Evolutionary conservation across 257 asterid genomes (phyloP), one percentile per base, ranked within the genome.

Genomic region (Salvia miltiorrhiza): DNA sequence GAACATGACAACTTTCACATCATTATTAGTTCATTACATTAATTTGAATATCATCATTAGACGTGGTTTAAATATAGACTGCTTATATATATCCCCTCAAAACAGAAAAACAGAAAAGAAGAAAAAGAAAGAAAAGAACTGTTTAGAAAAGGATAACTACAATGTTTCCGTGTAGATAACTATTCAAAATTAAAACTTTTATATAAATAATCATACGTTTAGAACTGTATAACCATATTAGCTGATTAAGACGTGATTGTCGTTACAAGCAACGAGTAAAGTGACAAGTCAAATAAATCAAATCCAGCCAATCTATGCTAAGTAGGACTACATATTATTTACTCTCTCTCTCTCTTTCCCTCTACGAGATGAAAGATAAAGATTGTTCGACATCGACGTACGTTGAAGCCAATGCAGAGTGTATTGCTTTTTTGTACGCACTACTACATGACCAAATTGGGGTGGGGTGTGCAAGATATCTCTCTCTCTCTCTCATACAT

Each of bases 381-480:
- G 77, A 71, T 71, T 44, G 65, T 64, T 54, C 23, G 75, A 73
- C 57, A 50, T 64, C 63, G 78, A 62, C 69, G 6, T 20, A 70
- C 79, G 83, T 75, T 63, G 78, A 79, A 67, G 83, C 80, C 83
- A 71, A 79, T 79, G 83, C 48, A 50, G 58, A 56, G 67, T 8
- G 52, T 33, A 24, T 72, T 62, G 50, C 65, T 19, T 65, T 60
- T 77, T 69, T 53, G 45, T 62, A 63, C 61, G 5, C 66, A 55
- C 57, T 55, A 54, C 72, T 56, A 44, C 2, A 48, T 54, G 21
- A 8, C 59, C 44, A 52, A 44, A 35, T 33, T 5, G 40, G 35
- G 62, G 62, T 13, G 33, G 49, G 60, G n/a, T 54, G 21, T 2
- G 32, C 53, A 24, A 39, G 50, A 44, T 44, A 8, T 9, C n/a